Evolutionary conservation across 2,329 filamentous ascomycete genomes (phyloP).

Genomic region (Apiospora kogelbergensis): DNA sequence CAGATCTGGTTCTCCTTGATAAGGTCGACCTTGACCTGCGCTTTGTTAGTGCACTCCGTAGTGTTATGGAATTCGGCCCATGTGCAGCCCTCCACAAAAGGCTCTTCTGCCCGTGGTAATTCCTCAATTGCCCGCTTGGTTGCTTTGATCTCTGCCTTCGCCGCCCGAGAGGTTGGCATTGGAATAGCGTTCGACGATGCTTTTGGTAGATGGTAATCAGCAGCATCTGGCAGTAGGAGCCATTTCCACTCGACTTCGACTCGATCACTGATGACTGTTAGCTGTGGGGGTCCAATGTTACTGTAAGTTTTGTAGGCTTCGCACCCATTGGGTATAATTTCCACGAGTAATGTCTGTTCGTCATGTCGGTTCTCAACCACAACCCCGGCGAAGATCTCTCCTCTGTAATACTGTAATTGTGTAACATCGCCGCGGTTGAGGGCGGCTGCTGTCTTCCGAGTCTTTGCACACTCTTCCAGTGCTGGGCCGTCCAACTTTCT

Average conservation of each 20-base stretch:
- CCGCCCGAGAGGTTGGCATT: slow-evolving; percentile 63
- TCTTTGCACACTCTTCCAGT: slow-evolving; percentile 68
- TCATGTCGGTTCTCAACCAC: slow-evolving; percentile 78
- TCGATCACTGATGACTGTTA: slow-evolving; percentile 60
- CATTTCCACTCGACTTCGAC: slow-evolving; percentile 85
- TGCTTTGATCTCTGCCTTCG: slow-evolving; percentile 67
- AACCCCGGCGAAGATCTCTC: slow-evolving; percentile 87
- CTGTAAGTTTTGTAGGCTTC: slow-evolving; percentile 13
- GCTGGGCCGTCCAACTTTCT: slow-evolving; percentile 69
- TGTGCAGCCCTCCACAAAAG: slow-evolving; percentile 66
- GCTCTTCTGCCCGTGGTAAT: slow-evolving; percentile 63
- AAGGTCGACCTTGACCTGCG: slow-evolving; percentile 70
- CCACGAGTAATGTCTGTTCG: slow-evolving; percentile 76
- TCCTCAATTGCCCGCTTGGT: slow-evolving; percentile 60
- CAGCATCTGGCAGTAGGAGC: slow-evolving; percentile 69
- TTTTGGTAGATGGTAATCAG: slow-evolving; percentile 71
- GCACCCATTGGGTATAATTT: slow-evolving; percentile 82
- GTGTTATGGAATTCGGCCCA: slow-evolving; percentile 79
- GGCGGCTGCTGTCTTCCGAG: slow-evolving; percentile 66
- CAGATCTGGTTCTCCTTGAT: slow-evolving; percentile 74
- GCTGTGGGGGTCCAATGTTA: slow-evolving; percentile 23
- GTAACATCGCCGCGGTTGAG: slow-evolving; percentile 75
- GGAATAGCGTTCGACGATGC: slow-evolving; percentile 72
- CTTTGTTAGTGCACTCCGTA: slow-evolving; percentile 55
- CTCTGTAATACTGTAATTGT: slow-evolving; percentile 80